Evolutionary conservation across 2,329 filamentous ascomycete genomes (phyloP), one percentile per base, ranked within the genome.

Genomic region (Fusarium armeniacum): DNA sequence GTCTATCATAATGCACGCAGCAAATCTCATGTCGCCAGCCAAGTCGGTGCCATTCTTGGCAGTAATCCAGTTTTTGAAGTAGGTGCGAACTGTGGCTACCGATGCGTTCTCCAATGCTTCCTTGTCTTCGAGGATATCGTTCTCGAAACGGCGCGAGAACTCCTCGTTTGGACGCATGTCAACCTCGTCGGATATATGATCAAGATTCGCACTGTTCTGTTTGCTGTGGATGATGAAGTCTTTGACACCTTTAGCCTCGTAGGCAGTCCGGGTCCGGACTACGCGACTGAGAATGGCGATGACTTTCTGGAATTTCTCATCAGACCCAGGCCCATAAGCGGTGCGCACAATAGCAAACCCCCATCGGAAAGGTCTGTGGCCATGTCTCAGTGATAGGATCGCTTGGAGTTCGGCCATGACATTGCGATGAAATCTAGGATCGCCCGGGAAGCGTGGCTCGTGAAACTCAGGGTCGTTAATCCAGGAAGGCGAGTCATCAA

Each of bases 221-320:
- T 52, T 52, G 5, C 5, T 1, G 12, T n/a, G 18, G 12, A 4
- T 20, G 13, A 41, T n/a, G 9, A 9, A 2, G 6, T 3, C 12
- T n/a, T 41, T 52, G 2, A 5, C 20, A 6, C 18, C 5, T 2
- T n/a, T 26, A 6, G n/a, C 3, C 33, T 33, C 26, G 6, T 20
- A 4, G 8, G 16, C 16, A 0, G 15, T 3, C 16, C 35, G 2
- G 3, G 15, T 15, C 20, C 8, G 4, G 2, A 8, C 26, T 51
- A 24, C 8, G 9, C 11, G 12, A 2, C 20, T 1, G 30, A 26
- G 1, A 8, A 51, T 9, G 12, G 0, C 1, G 5, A 33, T 0
- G 4, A 4, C 2, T 5, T 40, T 16, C 2, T 13, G 12, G 13
- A 11, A 5, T 9, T 56, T 6, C 15, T 32, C 24, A 1, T 32